Evolutionary conservation across 768 basidiomycete genomes (phyloP), one percentile per base, ranked within the genome.

Genomic region (Lyophyllum decastes): DNA sequence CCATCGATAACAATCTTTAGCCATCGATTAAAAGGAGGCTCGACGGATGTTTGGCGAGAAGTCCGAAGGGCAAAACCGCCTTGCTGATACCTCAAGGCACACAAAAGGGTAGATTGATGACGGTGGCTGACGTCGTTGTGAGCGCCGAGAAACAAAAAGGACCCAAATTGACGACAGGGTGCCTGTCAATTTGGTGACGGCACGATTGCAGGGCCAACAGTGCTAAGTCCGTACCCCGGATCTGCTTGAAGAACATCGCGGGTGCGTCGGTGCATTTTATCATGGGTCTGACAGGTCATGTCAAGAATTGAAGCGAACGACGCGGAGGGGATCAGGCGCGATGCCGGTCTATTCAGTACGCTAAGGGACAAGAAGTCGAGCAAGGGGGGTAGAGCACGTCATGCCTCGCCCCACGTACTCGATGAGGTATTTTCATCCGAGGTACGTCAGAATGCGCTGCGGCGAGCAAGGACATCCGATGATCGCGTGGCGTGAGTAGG

Each of bases 381-480:
- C 19, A 22, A 10, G 38, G n/a, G 27, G 12, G 6, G 2, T 9
- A 19, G 21, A 34, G 11, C 14, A 11, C 6, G 35, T 7, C 35
- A 38, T 16, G 16, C 35, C 16, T 11, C 35, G 35, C 9, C 3
- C 16, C 9, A 12, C 17, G 6, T 11, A 41, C 4, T 41, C n/a
- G n/a, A n/a, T 27, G 16, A 11, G 14, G 24, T 43, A 30, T 16
- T 16, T 30, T 33, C 12, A 14, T 49, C 17, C 8, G 19, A 25
- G 25, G 4, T 33, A 30, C 41, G 54, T 35, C 21, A 48, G 30
- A 47, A 16, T 48, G 35, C 45, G 46, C 47, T 19, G 47, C 54
- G 54, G 48, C 48, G 47, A 26, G 34, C 34, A 49, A 49, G 48
- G 46, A 49, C 12, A 8, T 49, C 54, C 54, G 54, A 49, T 30